A percentile compares a stretch with the other conserved stretches of the same genome.
phyloP scores from a whole-genome alignment of 164 flowering plant genomes.

The Magnolia changhungtana region DNA sequence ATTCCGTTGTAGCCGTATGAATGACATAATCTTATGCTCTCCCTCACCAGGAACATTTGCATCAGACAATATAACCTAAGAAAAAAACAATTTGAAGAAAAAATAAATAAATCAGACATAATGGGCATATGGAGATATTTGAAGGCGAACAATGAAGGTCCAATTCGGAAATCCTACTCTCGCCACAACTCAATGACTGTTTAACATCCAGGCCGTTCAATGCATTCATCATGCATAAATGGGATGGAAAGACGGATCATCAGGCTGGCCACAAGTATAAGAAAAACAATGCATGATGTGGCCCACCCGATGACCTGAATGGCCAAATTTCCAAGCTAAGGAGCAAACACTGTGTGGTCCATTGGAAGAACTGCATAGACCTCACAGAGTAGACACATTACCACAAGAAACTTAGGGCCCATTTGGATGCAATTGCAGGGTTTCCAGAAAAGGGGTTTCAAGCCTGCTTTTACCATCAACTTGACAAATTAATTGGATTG shows the following conservation, averaged over 20 bases:
- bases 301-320: too few species aligned
- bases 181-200: background rate
- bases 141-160: background rate
- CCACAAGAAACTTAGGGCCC: too few species aligned
- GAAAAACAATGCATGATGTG: too few species aligned
- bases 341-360: too few species aligned
- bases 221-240: background rate
- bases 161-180: background rate
- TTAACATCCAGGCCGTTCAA: background rate
- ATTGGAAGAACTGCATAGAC: too few species aligned
- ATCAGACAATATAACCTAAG: conserved; percentile 51
- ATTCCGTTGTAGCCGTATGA: conserved; percentile 38
- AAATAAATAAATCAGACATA: background rate
- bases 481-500: too few species aligned
- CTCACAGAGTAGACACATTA: too few species aligned
- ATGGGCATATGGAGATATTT: background rate
- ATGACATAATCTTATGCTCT: conserved; percentile 53
- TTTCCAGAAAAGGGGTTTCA: too few species aligned
- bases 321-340: too few species aligned
- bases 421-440: too few species aligned
- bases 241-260: background rate
- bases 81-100: background rate
- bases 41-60: conserved; percentile 63
- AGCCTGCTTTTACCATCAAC: too few species aligned
- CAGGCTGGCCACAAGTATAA: background rate